Conservation (phyloP, 176 grass and related monocot species). For the Zizania latifolia region DNA sequence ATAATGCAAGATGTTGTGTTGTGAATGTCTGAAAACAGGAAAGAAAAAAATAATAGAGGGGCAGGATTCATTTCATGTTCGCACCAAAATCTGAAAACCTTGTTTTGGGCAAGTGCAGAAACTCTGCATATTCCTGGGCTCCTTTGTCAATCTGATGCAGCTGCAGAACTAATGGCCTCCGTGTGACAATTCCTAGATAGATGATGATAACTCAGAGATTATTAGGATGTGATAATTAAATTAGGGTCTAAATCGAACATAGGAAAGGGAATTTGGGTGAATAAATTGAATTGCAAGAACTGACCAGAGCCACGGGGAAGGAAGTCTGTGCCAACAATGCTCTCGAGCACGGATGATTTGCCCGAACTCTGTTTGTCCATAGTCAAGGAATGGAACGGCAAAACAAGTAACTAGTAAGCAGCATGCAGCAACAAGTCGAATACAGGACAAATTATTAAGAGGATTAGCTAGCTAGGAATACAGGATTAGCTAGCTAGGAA, state of each 20-base stretch:
- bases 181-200: constrained; percentile 65
- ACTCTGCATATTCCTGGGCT: constrained; percentile 56
- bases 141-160: constrained; percentile 44
- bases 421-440: too few relatives aligned
- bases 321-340: constrained; percentile 64
- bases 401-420: too few relatives aligned
- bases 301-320: constrained; percentile 76
- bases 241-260: neutral
- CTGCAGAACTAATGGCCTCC: constrained; percentile 61
- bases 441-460: neutral
- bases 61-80: neutral
- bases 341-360: constrained; percentile 75
- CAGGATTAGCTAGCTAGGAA: too few relatives aligned
- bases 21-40: neutral
- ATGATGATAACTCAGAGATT: neutral
- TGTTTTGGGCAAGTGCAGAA: constrained; percentile 51
- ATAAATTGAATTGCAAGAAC: neutral
- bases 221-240: neutral
- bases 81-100: constrained; percentile 69
- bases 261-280: neutral
- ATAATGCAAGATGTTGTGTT: neutral
- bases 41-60: neutral
- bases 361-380: constrained; percentile 51
- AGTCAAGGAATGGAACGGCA: neutral
- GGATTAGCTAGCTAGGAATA: too few relatives aligned